Base-by-base conservation (phyloP, 345 rosid genomes). In the Eucalyptus pauciflora region DNA sequence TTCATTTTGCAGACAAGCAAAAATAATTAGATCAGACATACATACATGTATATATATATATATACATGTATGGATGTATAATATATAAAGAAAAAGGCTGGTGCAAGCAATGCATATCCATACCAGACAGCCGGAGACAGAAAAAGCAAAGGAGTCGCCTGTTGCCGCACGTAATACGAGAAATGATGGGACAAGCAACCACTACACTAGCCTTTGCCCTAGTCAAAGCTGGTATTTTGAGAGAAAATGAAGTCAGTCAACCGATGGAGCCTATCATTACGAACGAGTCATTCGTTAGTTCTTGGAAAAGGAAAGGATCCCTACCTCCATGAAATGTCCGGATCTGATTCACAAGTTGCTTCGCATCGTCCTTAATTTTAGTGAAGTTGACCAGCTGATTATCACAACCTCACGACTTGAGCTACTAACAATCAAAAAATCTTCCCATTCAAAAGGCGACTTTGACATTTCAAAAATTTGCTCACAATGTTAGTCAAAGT, bases 401-500 rank as follows among this genome's bases (percentile, higher is more conserved):
- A 10, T 10, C 2, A 9, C 4, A 33, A 9, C 6, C 81, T 37
- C 25, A 33, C 13, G 1, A 33, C 8, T 18, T 12, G 8, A 71
- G 25, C 45, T 71, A 24, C 13, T 71, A 3, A 2, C 13, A 60
- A 27, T 11, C 31, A 60, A 2, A 12, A 25, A 11, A 5, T 5
- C 15, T 60, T 25, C 2, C 6, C 67, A 12, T 27, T 1, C 56
- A 17, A 51, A 0, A 51, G 56, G 56, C 22, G 1, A 9, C 2
- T 8, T 48, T 52, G 0, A 52, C 58, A 0, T 52, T 71, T 37
- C 2, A 3, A 12, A 10, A 20, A 24, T 71, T 71, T 2, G 3
- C 5, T 37, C 13, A 0, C 8, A 0, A 37, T 12, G 13, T 5
- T 4, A 5, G 2, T 69, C 25, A 11, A 69, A 1, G 1, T 10